Evolutionary conservation across 73 alveolate genomes (phyloP).

Genomic region (Paramecium biaurelia): DNA sequence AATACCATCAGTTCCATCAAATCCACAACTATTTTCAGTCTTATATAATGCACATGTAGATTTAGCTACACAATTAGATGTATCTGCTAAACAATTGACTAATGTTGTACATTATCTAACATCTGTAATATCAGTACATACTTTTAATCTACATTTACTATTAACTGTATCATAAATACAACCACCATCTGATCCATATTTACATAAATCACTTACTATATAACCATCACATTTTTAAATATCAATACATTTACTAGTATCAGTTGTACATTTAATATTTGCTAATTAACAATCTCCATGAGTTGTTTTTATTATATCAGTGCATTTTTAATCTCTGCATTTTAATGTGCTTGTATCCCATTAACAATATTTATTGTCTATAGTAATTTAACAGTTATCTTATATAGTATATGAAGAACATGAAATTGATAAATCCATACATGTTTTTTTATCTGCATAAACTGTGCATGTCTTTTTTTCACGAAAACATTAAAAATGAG

Average conservation of each 20-base stretch:
- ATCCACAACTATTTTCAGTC: not conserved
- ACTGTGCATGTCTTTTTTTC: not conserved
- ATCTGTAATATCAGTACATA: constrained; percentile 40
- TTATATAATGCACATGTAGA: not conserved
- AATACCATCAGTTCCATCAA: constrained; percentile 39
- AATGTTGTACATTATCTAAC: not conserved
- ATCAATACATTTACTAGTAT: not conserved
- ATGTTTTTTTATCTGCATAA: not conserved
- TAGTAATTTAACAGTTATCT: not conserved
- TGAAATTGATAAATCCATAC: constrained; percentile 11
- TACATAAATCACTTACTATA: not conserved
- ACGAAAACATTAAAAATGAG: constrained; percentile 12
- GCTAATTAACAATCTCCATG: constrained; percentile 5
- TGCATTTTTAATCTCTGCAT: constrained; percentile 30
- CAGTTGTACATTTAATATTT: not conserved
- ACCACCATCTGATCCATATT: constrained; percentile 2
- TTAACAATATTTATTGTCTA: not conserved
- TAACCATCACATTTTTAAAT: not conserved
- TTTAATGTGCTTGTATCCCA: constrained; percentile 2
- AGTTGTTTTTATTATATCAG: not conserved
- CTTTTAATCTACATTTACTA: not conserved
- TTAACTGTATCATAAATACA: not conserved
- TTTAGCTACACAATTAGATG: not conserved
- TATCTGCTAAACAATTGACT: not conserved
- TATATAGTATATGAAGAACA: not conserved